Evolutionary conservation across 1,284 basidiomycete species (phyloP).

Genomic region (Trichosporon sp.): DNA sequence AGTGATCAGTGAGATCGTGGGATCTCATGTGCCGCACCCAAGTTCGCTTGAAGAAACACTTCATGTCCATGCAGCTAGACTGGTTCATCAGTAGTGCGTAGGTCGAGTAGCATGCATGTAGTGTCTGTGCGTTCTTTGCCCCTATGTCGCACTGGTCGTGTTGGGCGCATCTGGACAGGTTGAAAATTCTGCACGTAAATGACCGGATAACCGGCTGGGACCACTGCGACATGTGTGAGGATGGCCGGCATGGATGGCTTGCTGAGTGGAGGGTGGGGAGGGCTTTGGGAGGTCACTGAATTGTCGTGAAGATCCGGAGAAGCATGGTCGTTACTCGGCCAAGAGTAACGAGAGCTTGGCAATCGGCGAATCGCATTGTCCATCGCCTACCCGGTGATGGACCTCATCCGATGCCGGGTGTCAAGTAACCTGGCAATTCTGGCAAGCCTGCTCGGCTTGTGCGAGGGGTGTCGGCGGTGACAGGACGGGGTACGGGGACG

Average conservation of each 20-base stretch:
- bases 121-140: not conserved
- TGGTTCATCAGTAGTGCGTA: not conserved
- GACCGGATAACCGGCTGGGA: not conserved
- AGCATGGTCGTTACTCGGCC: not conserved
- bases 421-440: not conserved
- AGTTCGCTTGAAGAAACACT: not conserved
- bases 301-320: constrained; percentile 2
- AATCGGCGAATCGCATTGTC: not conserved
- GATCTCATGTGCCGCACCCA: not conserved
- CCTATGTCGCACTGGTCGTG: not conserved
- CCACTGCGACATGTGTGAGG: not conserved
- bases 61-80: not conserved
- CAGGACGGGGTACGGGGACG: not conserved
- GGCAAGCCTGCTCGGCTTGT: not conserved
- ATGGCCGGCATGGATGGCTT: not conserved
- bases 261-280: not conserved
- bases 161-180: not conserved
- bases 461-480: constrained; percentile 1
- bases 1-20: not conserved
- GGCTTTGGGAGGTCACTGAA: not conserved
- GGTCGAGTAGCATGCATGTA: not conserved
- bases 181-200: not conserved
- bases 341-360: constrained; percentile 7
- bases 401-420: not conserved
- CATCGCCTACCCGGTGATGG: constrained; percentile 5